Base-by-base conservation (phyloP, 176 grass and related monocot genomes). In the Luzula sylvatica region DNA sequence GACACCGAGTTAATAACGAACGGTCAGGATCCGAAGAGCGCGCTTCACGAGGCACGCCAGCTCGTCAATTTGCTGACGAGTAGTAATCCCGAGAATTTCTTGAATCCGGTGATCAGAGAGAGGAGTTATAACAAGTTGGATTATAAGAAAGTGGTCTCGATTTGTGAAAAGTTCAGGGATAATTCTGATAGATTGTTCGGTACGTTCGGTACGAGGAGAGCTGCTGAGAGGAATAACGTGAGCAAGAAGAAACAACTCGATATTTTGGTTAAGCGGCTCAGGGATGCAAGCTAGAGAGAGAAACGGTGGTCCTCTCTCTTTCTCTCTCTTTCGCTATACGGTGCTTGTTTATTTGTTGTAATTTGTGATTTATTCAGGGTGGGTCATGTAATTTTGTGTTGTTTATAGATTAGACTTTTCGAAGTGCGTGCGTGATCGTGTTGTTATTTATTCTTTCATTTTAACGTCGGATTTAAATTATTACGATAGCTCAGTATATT, bases 161-260 rank as follows among this genome's bases (percentile, higher is more conserved):
- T 98, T 68, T 90, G 72, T 0, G 81, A 98, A 81, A 98, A 98
- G 55, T 98, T 98, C 46, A 86, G 86, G 57, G 93, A 98, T 82
- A 53, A 85, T 19, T 92, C 93, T 11, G 93, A 98, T 67, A 72
- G 93, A 38, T 89, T 90, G 56, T 98, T 98, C 43, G 53, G 78
- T 14, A 77, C 78, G 38, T 98, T 98, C 0, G 86, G 92, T 51
- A 74, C 85, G 32, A 98, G 93, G 56, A 72, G 77, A 53, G 55
- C 51, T 3, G 79, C 76, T 71, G 77, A 88, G 48, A 98, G 86
- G 6, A 76, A 80, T 26, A 61, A 45, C 39, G 42, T 42, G 8
- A 64, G 16, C 30, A 92, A 92, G 73, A 89, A 85, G 65, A 98
- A 83, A 67, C 81, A 81, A 61, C 65, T 98, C 38, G 86, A 98